A percentile compares a stretch with the other conserved stretches of the same genome.
phyloP scores from a whole-genome alignment of 495 filamentous ascomycete genomes.

The Aspergillus sparsus region DNA sequence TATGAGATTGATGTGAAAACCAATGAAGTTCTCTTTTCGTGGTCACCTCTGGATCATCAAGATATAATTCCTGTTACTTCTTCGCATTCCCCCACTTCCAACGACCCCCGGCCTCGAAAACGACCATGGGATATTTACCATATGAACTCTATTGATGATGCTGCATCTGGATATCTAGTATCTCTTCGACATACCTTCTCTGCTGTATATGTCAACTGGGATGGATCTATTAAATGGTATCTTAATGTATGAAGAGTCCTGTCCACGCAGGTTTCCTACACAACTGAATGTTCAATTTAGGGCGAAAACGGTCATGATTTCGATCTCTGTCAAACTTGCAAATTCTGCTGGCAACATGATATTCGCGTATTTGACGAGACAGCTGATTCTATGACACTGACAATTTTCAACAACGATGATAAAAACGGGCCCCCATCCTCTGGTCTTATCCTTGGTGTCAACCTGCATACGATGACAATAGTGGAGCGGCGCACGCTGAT shows the following conservation, averaged over 20 bases:
- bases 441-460: neutral
- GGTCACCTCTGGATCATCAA: neutral
- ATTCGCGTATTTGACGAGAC: neutral
- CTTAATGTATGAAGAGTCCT: neutral
- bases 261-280: neutral
- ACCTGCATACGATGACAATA: neutral
- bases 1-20: neutral
- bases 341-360: neutral
- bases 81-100: neutral
- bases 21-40: neutral
- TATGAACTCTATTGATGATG: neutral
- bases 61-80: neutral
- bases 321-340: neutral
- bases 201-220: neutral
- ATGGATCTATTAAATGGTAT: neutral
- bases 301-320: neutral
- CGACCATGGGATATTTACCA: neutral
- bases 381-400: neutral
- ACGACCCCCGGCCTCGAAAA: neutral
- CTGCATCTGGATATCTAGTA: neutral
- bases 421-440: neutral
- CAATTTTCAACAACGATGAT: constrained; percentile 2
- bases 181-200: neutral
- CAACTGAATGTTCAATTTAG: neutral
- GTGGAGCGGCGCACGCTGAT: neutral